Evolutionary conservation across 2,329 filamentous ascomycete species (phyloP).

Genomic region (Venturia oleaginea): DNA sequence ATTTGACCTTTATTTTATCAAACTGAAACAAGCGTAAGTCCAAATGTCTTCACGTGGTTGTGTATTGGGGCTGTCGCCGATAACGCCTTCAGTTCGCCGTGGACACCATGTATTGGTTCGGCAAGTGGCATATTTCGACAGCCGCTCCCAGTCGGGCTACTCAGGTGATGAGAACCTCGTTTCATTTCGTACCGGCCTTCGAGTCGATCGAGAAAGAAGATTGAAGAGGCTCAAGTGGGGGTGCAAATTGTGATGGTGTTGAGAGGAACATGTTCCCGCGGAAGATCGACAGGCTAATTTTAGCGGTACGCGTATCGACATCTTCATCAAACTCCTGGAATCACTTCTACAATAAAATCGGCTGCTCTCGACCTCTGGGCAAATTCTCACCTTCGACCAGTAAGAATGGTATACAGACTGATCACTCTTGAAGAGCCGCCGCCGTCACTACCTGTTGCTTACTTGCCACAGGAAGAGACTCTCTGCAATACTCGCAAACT

Average conservation of each 20-base stretch:
- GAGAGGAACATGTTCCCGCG: not conserved
- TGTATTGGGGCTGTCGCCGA: not conserved
- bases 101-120: not conserved
- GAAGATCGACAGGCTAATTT: not conserved
- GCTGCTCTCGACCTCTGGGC: not conserved
- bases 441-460: not conserved
- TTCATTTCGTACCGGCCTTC: not conserved
- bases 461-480: not conserved
- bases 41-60: not conserved
- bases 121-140: not conserved
- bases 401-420: not conserved
- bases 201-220: not conserved
- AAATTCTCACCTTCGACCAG: not conserved
- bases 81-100: not conserved
- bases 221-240: no score
- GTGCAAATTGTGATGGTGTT: not conserved
- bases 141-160: not conserved
- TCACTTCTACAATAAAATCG: not conserved
- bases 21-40: not conserved
- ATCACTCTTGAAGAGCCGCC: not conserved
- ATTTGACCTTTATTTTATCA: no score
- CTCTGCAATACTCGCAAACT: not conserved
- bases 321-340: not conserved
- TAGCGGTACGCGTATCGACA: not conserved
- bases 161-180: not conserved